Evolutionary conservation across 2,329 filamentous ascomycete genomes (phyloP).

Genomic region (Xylaria sp.): DNA sequence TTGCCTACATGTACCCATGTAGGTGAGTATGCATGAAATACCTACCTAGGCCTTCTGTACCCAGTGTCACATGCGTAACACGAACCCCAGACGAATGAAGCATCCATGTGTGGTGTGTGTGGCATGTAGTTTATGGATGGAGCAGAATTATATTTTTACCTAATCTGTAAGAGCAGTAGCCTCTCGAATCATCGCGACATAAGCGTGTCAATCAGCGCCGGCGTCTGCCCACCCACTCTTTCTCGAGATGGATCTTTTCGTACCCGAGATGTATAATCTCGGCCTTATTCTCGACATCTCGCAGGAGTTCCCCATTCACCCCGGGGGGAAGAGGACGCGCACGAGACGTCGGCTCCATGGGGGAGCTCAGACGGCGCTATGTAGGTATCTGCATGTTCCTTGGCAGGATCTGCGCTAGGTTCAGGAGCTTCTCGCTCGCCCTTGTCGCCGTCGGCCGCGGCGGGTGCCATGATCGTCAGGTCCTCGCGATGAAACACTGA

Average conservation of each 20-base stretch:
- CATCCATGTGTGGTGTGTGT: too few relatives aligned
- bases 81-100: constrained; percentile 1
- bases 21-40: neutral
- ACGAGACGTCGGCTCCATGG: too few relatives aligned
- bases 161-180: constrained; percentile 4
- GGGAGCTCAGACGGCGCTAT: too few relatives aligned
- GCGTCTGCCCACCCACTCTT: constrained; percentile 1
- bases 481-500: neutral
- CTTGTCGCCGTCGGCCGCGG: too few relatives aligned
- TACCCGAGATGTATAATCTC: constrained; percentile 7
- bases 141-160: constrained; percentile 4
- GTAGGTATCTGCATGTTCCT: too few relatives aligned
- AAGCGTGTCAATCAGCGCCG: constrained; percentile 18
- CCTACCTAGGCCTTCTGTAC: too few relatives aligned
- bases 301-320: neutral
- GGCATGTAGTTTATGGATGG: too few relatives aligned
- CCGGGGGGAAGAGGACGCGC: neutral
- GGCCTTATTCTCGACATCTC: neutral
- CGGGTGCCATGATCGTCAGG: too few relatives aligned
- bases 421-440: too few relatives aligned
- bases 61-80: constrained; percentile 19
- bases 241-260: constrained; percentile 20
- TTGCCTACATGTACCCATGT: neutral
- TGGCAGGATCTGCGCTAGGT: too few relatives aligned
- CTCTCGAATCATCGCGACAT: neutral